Evolutionary conservation across 345 rosid species (phyloP).

Genomic region (Citrus glauca): DNA sequence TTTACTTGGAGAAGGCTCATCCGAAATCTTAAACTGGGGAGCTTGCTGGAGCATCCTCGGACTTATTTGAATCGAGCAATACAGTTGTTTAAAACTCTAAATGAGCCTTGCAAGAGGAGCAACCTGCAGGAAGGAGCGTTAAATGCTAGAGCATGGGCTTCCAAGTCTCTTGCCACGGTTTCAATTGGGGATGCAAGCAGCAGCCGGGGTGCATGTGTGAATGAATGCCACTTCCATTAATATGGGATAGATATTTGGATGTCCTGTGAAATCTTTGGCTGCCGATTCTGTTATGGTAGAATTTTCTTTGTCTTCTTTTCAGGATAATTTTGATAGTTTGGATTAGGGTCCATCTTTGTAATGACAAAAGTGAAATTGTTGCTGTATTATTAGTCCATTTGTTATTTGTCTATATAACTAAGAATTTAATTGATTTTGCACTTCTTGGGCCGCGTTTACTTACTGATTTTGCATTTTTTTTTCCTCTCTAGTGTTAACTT

Average conservation of each 20-base stretch:
- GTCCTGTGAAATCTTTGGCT: slow-evolving; percentile 9
- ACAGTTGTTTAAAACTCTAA: slow-evolving; percentile 49
- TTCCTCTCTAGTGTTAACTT: too few species aligned
- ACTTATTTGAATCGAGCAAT: slow-evolving; percentile 51
- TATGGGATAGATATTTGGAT: not conserved
- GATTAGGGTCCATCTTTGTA: not conserved
- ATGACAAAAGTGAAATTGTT: not conserved
- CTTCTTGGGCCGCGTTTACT: not conserved
- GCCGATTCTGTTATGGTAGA: not conserved
- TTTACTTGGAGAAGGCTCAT: slow-evolving; percentile 48
- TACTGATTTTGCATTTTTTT: not conserved
- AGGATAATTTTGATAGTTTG: not conserved
- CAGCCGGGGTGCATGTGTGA: slow-evolving; percentile 38
- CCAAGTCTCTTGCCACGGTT: slow-evolving; percentile 90
- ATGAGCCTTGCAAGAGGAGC: slow-evolving; percentile 81
- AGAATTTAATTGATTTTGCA: slow-evolving; percentile 11
- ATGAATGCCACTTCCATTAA: slow-evolving; percentile 17
- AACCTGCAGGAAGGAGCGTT: slow-evolving; percentile 88
- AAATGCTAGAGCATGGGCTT: slow-evolving; percentile 90
- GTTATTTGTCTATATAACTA: slow-evolving; percentile 16
- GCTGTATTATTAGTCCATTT: not conserved
- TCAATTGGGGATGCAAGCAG: slow-evolving; percentile 83
- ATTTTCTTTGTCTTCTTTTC: not conserved
- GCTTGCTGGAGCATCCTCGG: slow-evolving; percentile 61
- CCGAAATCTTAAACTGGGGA: slow-evolving; percentile 41